These are phyloP conservation scores for Boletus rex-veris DNA, from an alignment of 768 basidiomycete species.

Conservation along the genomic window DNA sequence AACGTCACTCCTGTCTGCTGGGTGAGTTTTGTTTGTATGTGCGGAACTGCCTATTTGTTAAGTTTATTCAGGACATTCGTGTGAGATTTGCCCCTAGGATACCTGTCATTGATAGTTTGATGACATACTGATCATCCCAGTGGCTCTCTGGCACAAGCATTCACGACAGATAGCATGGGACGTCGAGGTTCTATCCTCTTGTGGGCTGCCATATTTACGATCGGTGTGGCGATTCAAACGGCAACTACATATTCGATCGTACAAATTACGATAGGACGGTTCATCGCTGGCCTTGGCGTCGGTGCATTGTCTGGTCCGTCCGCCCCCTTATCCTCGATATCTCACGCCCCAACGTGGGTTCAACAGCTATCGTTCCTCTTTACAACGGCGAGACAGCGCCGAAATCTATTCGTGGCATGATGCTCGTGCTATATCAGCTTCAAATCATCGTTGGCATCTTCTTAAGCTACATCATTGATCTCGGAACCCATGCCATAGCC, in stretches of 20 bases:
- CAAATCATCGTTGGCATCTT: constrained; percentile 73
- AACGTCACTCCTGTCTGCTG: constrained; percentile 15
- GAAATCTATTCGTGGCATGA: constrained; percentile 64
- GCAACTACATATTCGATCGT: constrained; percentile 11
- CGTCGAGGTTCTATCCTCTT: constrained; percentile 13
- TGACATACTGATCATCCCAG: constrained; percentile 20
- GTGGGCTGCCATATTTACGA: constrained; percentile 13
- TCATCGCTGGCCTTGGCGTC: constrained; percentile 13
- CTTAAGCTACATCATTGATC: constrained; percentile 64
- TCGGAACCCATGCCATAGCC: constrained; percentile 9
- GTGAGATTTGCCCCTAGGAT: not conserved
- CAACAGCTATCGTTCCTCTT: constrained; percentile 53
- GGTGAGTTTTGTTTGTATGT: not conserved
- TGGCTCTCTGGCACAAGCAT: constrained; percentile 62
- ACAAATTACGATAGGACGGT: constrained; percentile 14
- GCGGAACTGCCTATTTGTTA: no score
- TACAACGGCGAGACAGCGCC: constrained; percentile 81
- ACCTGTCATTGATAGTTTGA: not conserved
- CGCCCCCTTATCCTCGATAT: not conserved
- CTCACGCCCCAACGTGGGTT: not conserved
- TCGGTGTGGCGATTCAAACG: constrained; percentile 13
- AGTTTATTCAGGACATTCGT: constrained; percentile 8
- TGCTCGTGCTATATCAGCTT: constrained; percentile 72
- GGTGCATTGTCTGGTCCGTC: constrained; percentile 13
- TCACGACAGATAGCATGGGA: constrained; percentile 16